These are phyloP conservation scores for Helicostylum pulchrum DNA, from an alignment of 192 early-diverging fungal genomes.

Conservation along the genomic window DNA sequence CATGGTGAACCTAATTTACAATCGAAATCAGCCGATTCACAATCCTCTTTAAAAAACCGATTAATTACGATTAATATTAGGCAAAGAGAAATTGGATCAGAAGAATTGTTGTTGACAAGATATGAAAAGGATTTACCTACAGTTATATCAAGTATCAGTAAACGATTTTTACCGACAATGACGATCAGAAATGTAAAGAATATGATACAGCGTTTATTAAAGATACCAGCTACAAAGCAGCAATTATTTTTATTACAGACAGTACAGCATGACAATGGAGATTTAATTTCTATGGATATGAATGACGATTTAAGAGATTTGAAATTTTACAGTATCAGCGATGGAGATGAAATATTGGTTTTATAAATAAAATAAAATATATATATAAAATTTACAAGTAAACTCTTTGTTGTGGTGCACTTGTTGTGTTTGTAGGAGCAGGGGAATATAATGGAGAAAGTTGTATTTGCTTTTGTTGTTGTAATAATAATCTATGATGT, in stretches of 20 bases:
- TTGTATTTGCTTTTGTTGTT: not conserved
- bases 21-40: not conserved
- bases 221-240: slow-evolving; percentile 40
- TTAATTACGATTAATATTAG: slow-evolving; percentile 32
- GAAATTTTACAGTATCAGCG: slow-evolving; percentile 45
- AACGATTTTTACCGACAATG: slow-evolving; percentile 45
- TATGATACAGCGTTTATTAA: slow-evolving; percentile 47
- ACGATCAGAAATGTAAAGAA: slow-evolving; percentile 46
- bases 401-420: too few species aligned
- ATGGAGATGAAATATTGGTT: slow-evolving; percentile 45
- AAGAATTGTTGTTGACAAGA: not conserved
- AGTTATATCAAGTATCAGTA: slow-evolving; percentile 23
- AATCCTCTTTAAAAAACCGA: not conserved
- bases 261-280: slow-evolving; percentile 1
- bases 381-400: not conserved
- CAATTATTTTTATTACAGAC: slow-evolving; percentile 35
- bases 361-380: slow-evolving; percentile 9
- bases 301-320: slow-evolving; percentile 49
- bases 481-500: not conserved
- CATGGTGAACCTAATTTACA: slow-evolving; percentile 27
- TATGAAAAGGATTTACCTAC: slow-evolving; percentile 12
- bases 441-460: not conserved
- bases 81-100: slow-evolving; percentile 12
- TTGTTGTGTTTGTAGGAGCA: not conserved
- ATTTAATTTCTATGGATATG: slow-evolving; percentile 30